Base-by-base conservation (phyloP, 2,329 filamentous ascomycete species). In the Chrysoporthe deuterocubensis region DNA sequence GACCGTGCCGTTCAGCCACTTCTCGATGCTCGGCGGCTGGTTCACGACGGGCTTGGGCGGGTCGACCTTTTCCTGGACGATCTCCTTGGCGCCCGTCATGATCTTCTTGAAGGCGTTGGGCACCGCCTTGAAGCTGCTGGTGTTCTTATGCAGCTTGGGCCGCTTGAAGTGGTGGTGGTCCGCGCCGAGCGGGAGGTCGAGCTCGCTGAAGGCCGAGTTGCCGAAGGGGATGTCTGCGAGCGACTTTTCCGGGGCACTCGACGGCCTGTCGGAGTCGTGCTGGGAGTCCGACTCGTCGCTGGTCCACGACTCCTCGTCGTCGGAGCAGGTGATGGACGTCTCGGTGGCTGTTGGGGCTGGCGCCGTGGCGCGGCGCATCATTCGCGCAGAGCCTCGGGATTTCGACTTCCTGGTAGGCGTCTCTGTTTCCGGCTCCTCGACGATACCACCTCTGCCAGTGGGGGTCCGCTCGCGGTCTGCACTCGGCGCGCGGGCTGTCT, bases 31-130 rank as follows among this genome's bases (percentile, higher is more conserved):
- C 1, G 84, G 85, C 5, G 88, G 88, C 56, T 87, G 84, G 69
- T 90, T 89, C 2, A 78, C 77, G 1, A 81, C 78, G 8, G 83
- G 81, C 60, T 83, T 83, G 0, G 84, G 84, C 3, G 86, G 82
- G 62, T 90, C 88, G 56, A 83, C 84, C 66, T 83, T 84, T 66
- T 90, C 87, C 16, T 88, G 84, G 48, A 90, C 84, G 14, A 90
- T 89, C 76, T 89, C 90, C 77, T 86, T 89, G 62, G 87, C 87
- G 68, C 88, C 88, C 57, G 82, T 86, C 68, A 90, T 83, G 7
- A 90, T 88, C 74, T 88, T 89, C 73, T 89, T 90, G 69, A 90
- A 78, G 8, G 89, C 87, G 52, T 87, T 86, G n/a, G 87, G 86
- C 71, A 89, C 82, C 60, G 81, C 82, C 71, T 86, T 87, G 76